Base-by-base conservation (phyloP, 1,139 yeast genomes). In the Scheffersomyces lignicola region DNA sequence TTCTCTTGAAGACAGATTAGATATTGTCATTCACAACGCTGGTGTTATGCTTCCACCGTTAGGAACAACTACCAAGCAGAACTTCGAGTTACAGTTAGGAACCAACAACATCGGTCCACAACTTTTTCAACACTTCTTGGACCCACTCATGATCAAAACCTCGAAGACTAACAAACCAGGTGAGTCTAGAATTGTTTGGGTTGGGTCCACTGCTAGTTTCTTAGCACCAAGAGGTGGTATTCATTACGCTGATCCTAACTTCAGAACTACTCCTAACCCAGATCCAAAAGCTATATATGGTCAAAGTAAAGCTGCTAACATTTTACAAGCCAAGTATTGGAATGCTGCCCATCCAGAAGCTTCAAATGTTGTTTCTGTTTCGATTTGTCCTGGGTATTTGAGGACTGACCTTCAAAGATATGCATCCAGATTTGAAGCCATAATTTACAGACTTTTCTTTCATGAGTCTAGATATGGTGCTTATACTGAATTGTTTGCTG, bases 31-130 rank as follows among this genome's bases (percentile, higher is more conserved):
- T 32, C 72, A 73, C 44, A 74, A 76, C 53, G 80, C 80, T 7
- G 52, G 82, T 29, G 62, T 76, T 11, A 73, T 69, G 70, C 51
- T 56, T 12, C 69, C 75, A 1, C 62, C 65, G 8, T 48, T 49
- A n/a, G 62, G 62, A 9, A 44, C 63, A 1, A 39, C 33, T 17
- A 36, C 48, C 2, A 30, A 16, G 5, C 48, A 45, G 26, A 45
- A 44, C 1, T 40, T 33, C 27, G 47, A 43, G 28, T 34, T 43
- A 16, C 45, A 41, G 33, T 34, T 73, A 35, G 80, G 78, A 8
- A 63, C 72, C 14, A 77, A 78, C 45, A 72, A 56, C 5, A 43
- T 76, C 33, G 81, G 75, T 3, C 76, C 73, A 13, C 76, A 69
- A 38, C 51, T 76, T 31, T 51, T 78, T 14, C 73, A 74, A 41